A percentile compares a stretch with the other conserved stretches of the same genome.
Conservation (phyloP, 1,284 basidiomycete genomes). For the Heterobasidion annosum region DNA sequence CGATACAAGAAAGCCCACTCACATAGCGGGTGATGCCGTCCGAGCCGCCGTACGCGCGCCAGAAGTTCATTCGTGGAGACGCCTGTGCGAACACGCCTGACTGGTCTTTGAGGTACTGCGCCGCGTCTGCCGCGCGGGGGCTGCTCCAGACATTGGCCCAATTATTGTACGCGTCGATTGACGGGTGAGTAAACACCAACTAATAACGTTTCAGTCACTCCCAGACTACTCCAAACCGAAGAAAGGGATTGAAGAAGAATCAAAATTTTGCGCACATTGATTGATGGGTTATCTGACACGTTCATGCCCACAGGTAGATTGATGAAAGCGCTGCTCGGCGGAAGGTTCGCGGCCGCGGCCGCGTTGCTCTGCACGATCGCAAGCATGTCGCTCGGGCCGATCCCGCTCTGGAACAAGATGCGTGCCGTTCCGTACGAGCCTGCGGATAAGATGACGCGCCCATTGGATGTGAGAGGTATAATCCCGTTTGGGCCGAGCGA, state of each 20-base stretch:
- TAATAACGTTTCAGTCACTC: slow-evolving; percentile 12
- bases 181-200: slow-evolving; percentile 58
- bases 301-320: slow-evolving; percentile 47
- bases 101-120: slow-evolving; percentile 40
- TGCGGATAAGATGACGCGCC: slow-evolving; percentile 47
- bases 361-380: slow-evolving; percentile 37
- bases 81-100: slow-evolving; percentile 49
- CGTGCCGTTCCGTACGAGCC: slow-evolving; percentile 50
- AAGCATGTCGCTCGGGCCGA: slow-evolving; percentile 55
- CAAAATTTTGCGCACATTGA: slow-evolving; percentile 34
- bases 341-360: slow-evolving; percentile 35
- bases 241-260: background rate
- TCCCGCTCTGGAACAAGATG: slow-evolving; percentile 55
- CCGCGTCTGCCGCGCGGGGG: slow-evolving; percentile 44
- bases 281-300: slow-evolving; percentile 55
- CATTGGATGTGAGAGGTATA: slow-evolving; percentile 44
- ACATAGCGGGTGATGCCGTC: slow-evolving; percentile 44
- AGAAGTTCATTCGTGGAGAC: slow-evolving; percentile 58
- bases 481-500: slow-evolving; percentile 43
- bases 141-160: slow-evolving; percentile 48
- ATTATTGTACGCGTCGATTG: slow-evolving; percentile 55
- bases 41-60: slow-evolving; percentile 39
- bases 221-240: background rate
- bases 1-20: slow-evolving; percentile 6
- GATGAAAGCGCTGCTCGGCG: slow-evolving; percentile 42